These are phyloP conservation scores for Eucalyptus fibrosa DNA, from an alignment of 345 rosid species.

Conservation along the genomic window DNA sequence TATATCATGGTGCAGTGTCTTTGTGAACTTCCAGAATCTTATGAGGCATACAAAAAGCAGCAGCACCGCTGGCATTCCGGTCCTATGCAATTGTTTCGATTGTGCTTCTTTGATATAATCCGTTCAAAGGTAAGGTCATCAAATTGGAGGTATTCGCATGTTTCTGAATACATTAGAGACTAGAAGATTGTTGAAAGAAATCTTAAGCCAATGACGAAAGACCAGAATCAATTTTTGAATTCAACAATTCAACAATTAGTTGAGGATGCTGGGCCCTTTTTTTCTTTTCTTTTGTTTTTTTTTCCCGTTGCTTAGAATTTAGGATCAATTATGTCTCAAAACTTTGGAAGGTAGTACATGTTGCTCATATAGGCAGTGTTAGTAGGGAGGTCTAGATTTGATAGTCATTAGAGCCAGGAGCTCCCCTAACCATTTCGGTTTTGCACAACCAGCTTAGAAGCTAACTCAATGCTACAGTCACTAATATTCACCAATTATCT, in stretches of 20 bases:
- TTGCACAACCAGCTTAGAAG: not conserved
- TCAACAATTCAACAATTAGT: not conserved
- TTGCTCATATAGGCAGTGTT: not conserved
- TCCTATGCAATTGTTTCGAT: slow-evolving; percentile 85
- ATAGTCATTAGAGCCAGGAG: not conserved
- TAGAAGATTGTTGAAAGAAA: not conserved
- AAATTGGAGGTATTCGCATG: not conserved
- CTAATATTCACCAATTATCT: not conserved
- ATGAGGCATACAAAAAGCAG: slow-evolving; percentile 92
- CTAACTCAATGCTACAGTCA: not conserved
- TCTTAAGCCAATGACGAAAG: not conserved
- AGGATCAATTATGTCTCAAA: not conserved
- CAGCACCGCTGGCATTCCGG: slow-evolving; percentile 99
- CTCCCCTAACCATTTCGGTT: not conserved
- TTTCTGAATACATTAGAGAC: not conserved
- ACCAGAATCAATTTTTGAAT: not conserved
- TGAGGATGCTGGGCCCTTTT: not conserved
- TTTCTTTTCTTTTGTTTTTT: not conserved
- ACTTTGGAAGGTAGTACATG: not conserved
- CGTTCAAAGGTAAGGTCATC: slow-evolving; percentile 51
- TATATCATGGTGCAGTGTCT: slow-evolving; percentile 43
- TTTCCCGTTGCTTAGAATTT: not conserved
- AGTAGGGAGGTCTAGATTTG: not conserved
- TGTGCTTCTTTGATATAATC: slow-evolving; percentile 65
- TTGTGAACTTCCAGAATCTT: slow-evolving; percentile 95